A percentile compares a stretch with the other conserved stretches of the same genome.
These are phyloP conservation scores for Butyriboletus loyo DNA, from an alignment of 768 basidiomycete genomes.

Conservation along the genomic window DNA sequence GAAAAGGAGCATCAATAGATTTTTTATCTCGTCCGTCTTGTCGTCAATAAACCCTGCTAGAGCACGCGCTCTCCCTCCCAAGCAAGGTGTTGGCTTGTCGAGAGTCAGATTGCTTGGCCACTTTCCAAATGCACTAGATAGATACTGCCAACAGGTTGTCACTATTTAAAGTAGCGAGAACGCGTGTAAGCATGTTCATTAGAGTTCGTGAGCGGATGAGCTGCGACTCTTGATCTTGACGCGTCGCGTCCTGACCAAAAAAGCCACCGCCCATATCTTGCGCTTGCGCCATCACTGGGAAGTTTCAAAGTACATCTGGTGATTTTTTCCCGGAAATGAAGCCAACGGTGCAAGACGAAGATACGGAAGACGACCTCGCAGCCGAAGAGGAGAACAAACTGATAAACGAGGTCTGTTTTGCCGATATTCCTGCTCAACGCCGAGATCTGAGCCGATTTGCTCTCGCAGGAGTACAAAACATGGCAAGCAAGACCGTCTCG, in stretches of 20 bases:
- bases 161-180: background rate
- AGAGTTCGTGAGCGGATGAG: background rate
- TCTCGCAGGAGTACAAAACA: slow-evolving; percentile 74
- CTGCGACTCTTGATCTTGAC: slow-evolving; percentile 6
- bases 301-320: background rate
- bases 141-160: background rate
- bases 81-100: slow-evolving; percentile 8
- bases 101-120: background rate
- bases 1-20: slow-evolving; percentile 64
- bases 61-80: slow-evolving; percentile 14
- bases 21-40: slow-evolving; percentile 16
- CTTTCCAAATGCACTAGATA: slow-evolving; percentile 9
- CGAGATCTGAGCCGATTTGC: slow-evolving; percentile 8
- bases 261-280: background rate
- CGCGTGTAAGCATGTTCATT: background rate
- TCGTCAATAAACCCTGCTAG: slow-evolving; percentile 29
- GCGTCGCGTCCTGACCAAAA: slow-evolving; percentile 26
- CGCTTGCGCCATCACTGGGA: background rate
- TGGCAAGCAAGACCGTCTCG: slow-evolving; percentile 47
- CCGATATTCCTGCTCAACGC: background rate
- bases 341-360: slow-evolving; percentile 50
- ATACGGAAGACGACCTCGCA: slow-evolving; percentile 74
- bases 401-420: slow-evolving; percentile 70
- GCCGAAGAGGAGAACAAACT: slow-evolving; percentile 87
- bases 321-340: slow-evolving; percentile 39